A percentile compares a stretch with the other conserved stretches of the same genome.
Evolutionary conservation across 768 basidiomycete species (phyloP).

Genomic region (Pleurotus tuber-regium): DNA sequence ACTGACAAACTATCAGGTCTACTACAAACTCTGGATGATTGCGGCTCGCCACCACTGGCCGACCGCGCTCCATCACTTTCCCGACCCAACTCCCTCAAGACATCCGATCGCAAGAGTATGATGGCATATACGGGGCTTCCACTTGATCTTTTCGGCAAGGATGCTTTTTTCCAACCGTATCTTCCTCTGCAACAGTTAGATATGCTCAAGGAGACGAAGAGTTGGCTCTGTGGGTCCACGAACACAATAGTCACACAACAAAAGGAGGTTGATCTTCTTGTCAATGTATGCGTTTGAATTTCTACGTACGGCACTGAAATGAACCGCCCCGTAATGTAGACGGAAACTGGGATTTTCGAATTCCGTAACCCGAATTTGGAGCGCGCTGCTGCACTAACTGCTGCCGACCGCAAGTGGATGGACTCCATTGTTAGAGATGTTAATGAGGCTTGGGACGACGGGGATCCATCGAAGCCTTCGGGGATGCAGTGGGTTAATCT

Average conservation of each 20-base stretch:
- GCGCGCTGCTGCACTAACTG: slow-evolving; percentile 72
- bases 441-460: slow-evolving; percentile 73
- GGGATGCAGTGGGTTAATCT: slow-evolving; percentile 60
- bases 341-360: slow-evolving; percentile 83
- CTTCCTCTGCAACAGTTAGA: slow-evolving; percentile 94
- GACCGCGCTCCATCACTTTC: slow-evolving; percentile 53
- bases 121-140: slow-evolving; percentile 92
- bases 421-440: slow-evolving; percentile 90
- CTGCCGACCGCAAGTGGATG: slow-evolving; percentile 97
- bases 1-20: slow-evolving; percentile 51
- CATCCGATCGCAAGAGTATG: slow-evolving; percentile 90
- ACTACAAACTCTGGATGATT: slow-evolving; percentile 86
- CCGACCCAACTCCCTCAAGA: slow-evolving; percentile 76
- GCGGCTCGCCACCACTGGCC: slow-evolving; percentile 83
- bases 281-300: slow-evolving; percentile 59
- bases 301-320: neutral
- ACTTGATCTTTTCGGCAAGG: slow-evolving; percentile 90
- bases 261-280: slow-evolving; percentile 84
- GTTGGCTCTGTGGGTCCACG: slow-evolving; percentile 94
- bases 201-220: slow-evolving; percentile 71
- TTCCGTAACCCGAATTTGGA: slow-evolving; percentile 84
- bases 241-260: slow-evolving; percentile 95
- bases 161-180: slow-evolving; percentile 97
- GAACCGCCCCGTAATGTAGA: slow-evolving; percentile 40
- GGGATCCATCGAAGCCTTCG: slow-evolving; percentile 50